These are phyloP conservation scores for Cryptococcus sp. DNA, from an alignment of 1,284 basidiomycete genomes.

Conservation along the genomic window DNA sequence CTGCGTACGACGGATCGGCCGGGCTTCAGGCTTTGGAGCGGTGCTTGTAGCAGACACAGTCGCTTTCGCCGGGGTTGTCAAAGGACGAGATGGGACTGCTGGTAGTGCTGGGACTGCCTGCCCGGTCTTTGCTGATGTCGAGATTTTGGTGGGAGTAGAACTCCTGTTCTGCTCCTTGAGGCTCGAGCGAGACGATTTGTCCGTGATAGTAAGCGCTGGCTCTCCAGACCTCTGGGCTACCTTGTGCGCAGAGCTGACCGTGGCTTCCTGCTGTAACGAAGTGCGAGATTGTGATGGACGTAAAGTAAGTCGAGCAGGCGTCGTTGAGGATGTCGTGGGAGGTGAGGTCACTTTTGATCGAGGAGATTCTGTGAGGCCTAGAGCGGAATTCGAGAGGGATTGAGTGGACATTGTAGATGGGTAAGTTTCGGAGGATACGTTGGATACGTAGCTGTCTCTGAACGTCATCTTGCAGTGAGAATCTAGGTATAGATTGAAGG, in stretches of 20 bases:
- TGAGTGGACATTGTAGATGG: constrained; percentile 18
- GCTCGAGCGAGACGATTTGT: not conserved
- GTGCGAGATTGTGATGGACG: not conserved
- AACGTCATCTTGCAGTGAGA: constrained; percentile 4
- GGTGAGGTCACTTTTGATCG: constrained; percentile 2
- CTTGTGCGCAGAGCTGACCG: not conserved
- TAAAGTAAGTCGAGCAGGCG: not conserved
- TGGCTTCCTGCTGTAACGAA: not conserved
- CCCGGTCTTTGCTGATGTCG: not conserved
- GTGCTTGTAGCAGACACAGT: too few species aligned
- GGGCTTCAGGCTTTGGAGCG: too few species aligned
- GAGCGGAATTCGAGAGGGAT: constrained; percentile 9
- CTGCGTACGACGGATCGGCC: too few species aligned
- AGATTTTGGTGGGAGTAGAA: too few species aligned
- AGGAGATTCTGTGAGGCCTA: constrained; percentile 22
- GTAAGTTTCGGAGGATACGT: constrained; percentile 11
- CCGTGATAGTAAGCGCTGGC: not conserved
- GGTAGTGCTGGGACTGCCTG: not conserved
- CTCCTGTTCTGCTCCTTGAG: not conserved
- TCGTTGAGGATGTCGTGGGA: constrained; percentile 1
- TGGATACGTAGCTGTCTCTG: constrained; percentile 16
- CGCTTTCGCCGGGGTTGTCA: not conserved
- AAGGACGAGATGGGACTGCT: not conserved
- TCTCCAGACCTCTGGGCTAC: not conserved
- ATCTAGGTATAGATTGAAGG: too few species aligned